These are phyloP conservation scores for Pugionium dolabratum DNA, from an alignment of 345 rosid species.

Conservation along the genomic window DNA sequence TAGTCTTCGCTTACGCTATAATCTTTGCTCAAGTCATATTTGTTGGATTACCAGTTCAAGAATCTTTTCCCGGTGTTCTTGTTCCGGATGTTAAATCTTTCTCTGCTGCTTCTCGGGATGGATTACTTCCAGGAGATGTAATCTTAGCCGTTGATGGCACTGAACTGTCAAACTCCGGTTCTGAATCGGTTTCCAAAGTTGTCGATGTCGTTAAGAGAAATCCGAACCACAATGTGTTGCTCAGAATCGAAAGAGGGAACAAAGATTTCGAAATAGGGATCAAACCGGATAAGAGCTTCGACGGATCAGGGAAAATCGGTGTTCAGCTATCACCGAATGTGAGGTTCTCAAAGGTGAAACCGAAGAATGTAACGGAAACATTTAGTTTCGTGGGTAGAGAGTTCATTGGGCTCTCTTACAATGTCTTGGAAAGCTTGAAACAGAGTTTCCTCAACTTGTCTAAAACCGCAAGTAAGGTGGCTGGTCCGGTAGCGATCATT, in stretches of 20 bases:
- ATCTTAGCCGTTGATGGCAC: conserved; percentile 66
- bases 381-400: conserved; percentile 66
- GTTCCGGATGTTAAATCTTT: conserved; percentile 77
- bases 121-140: conserved; percentile 83
- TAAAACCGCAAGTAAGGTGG: conserved; percentile 81
- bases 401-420: conserved; percentile 67
- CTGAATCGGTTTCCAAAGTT: conserved; percentile 59
- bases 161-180: conserved; percentile 51
- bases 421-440: conserved; percentile 77
- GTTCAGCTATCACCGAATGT: conserved; percentile 85
- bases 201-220: conserved; percentile 67
- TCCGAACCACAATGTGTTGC: conserved; percentile 63
- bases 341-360: conserved; percentile 56
- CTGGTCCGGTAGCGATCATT: conserved; percentile 95
- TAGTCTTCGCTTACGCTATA: conserved; percentile 77
- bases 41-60: conserved; percentile 93
- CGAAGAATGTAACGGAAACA: conserved; percentile 60
- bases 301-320: conserved; percentile 85
- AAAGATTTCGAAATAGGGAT: conserved; percentile 58
- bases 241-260: conserved; percentile 58
- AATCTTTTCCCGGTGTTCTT: conserved; percentile 83
- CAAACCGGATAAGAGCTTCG: conserved; percentile 77
- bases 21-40: conserved; percentile 75
- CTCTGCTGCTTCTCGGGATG: conserved; percentile 91
- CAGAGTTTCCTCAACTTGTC: conserved; percentile 87